Base-by-base conservation (phyloP, 2,329 filamentous ascomycete genomes). In the Paramyrothecium sp. region DNA sequence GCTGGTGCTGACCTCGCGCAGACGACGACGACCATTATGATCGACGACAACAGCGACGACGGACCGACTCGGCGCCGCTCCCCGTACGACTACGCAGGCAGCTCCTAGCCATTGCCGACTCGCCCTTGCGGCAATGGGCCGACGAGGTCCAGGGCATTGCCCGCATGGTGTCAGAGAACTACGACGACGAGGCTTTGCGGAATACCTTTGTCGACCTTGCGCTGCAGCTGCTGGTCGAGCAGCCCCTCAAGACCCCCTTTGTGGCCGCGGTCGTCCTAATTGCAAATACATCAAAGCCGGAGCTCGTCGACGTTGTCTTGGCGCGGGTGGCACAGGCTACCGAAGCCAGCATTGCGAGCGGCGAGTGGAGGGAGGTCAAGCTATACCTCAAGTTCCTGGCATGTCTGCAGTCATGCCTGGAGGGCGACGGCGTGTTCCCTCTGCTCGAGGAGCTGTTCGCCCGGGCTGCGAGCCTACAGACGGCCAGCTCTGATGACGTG, bases 221-320 rank as follows among this genome's bases (percentile, higher is more conserved):
- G 8, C 77, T 93, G 58, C 90, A 94, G 73, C 81, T 98, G 63
- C 82, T 90, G 48, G 72, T 91, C 38, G 95, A 99, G 76, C 95
- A 99, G 76, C 95, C 95, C 1, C 89, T 99, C 73, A 98, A 98
- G 80, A 96, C 92, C n/a, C 94, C 95, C 0, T 98, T 97, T 71
- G 83, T 96, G 41, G 92, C 93, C 11, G 91, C 90, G 20, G 88
- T 94, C 16, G 83, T 96, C 48, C 82, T 97, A 57, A 84, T 92
- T 56, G 84, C 88, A 63, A 97, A 98, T 76, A 84, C 85, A 23
- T 77, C 90, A 65, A 92, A 91, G 69, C 81, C 89, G 4, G 90
- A 95, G 63, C 81, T 96, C 38, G 85, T 89, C 33, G 81, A 82
- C 41, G 85, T 92, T 61, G 79, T 96, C 20, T 79, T 98, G 63